Base-by-base conservation (phyloP, 306 rosid genomes). In the Pterocarpus santalinus region DNA sequence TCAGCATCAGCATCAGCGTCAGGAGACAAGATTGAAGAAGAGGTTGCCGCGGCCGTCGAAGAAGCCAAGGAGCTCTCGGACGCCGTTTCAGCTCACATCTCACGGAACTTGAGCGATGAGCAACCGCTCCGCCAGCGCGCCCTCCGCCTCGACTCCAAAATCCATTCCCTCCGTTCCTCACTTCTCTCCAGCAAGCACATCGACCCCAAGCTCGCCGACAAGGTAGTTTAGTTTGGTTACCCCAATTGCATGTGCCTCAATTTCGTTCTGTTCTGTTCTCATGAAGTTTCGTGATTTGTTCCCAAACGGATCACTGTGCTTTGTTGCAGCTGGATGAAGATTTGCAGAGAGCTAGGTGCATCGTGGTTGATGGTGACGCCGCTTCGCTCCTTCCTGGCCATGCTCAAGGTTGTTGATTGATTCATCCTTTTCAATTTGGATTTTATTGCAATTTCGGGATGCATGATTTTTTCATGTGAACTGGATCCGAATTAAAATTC, bases 311-410 rank as follows among this genome's bases (percentile, higher is more conserved):
- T 22, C 28, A 22, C 28, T 22, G 28, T 22, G 28, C 28, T 22
- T 22, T 14, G 15, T 49, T 70, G 15, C 82, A 82, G 99, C 87
- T 93, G 38, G 94, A 96, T 34, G 99, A 96, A 60, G 99, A 96
- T 75, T 90, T 96, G 78, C 94, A 90, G 43, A 85, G 90, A 85
- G 97, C 98, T 0, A 86, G 82, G 61, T 89, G 99, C 78, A 75
- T 94, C 68, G n/a, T 96, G 47, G 90, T 77, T 53, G 99, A 96
- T 73, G 94, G 98, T 34, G 99, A 96, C 22, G 94, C 90, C 65
- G 94, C 97, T 67, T 86, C 97, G 1, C 90, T 89, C 73, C 95
- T 92, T 79, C 97, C 98, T 12, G 86, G 91, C 22, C 92, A 88
- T 75, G 84, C 89, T 57, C 94, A 93, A n/a, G 99, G 99, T 93